These are phyloP conservation scores for Clonostachys rosea DNA, from an alignment of 2,329 filamentous ascomycete species.

Conservation along the genomic window DNA sequence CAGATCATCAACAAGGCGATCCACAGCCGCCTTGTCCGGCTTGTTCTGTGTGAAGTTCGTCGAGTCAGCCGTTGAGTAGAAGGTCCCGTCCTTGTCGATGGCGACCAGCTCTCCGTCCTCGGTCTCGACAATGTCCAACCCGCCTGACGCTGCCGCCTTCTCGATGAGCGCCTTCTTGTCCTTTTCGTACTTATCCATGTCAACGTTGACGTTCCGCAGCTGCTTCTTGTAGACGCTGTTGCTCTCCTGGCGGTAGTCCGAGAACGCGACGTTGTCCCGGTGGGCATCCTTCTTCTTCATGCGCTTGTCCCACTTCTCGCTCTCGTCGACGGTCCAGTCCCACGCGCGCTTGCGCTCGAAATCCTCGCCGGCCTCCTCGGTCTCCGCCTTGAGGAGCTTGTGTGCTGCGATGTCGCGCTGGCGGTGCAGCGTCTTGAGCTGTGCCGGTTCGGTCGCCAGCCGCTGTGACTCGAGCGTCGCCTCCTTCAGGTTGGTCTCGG, in stretches of 20 bases:
- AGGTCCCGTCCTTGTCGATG: slow-evolving; percentile 84
- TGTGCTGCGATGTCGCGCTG: slow-evolving; percentile 85
- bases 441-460: slow-evolving; percentile 69
- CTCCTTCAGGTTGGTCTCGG: slow-evolving; percentile 75
- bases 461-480: slow-evolving; percentile 80
- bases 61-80: slow-evolving; percentile 85
- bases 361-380: slow-evolving; percentile 79
- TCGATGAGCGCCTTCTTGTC: slow-evolving; percentile 84
- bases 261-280: slow-evolving; percentile 82
- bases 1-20: slow-evolving; percentile 81
- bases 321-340: slow-evolving; percentile 97
- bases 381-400: slow-evolving; percentile 89
- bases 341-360: slow-evolving; percentile 97
- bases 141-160: slow-evolving; percentile 76
- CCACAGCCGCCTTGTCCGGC: slow-evolving; percentile 81
- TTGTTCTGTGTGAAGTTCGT: slow-evolving; percentile 79
- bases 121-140: slow-evolving; percentile 92
- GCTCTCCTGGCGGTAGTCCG: slow-evolving; percentile 82
- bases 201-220: slow-evolving; percentile 68
- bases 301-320: slow-evolving; percentile 88
- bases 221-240: slow-evolving; percentile 94
- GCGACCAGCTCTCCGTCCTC: slow-evolving; percentile 91
- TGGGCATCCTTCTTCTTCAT: slow-evolving; percentile 79
- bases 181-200: slow-evolving; percentile 80
- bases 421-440: slow-evolving; percentile 75